These are phyloP conservation scores for Trypanosoma scelopori DNA, from an alignment of 208 protist species.

Conservation along the genomic window DNA sequence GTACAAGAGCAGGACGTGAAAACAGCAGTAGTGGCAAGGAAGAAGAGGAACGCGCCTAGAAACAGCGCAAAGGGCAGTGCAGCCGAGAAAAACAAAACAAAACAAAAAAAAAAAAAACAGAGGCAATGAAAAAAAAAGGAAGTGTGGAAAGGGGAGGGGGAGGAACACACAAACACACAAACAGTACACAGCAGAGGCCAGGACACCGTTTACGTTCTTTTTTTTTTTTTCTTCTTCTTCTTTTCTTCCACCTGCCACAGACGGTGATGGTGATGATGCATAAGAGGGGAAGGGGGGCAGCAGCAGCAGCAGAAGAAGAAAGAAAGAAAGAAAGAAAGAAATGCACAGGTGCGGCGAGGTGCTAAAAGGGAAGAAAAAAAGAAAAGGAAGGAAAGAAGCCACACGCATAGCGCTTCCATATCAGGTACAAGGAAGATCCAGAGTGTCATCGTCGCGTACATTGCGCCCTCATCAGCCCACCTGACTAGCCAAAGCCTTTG, in stretches of 20 bases:
- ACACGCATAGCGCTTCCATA: no score
- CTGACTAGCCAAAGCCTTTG: constrained; percentile 1
- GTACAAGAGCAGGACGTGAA: background rate
- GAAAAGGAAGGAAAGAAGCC: no score
- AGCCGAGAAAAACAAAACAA: background rate
- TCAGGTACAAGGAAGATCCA: background rate
- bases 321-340: constrained; percentile 6
- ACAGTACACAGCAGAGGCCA: no score
- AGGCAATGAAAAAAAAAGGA: constrained; percentile 10
- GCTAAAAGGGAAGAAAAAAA: no score
- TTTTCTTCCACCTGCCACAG: no score
- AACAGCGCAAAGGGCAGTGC: background rate
- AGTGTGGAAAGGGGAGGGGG: constrained; percentile 3
- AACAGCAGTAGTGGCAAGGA: background rate
- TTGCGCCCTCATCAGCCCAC: no score
- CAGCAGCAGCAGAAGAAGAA: constrained; percentile 3
- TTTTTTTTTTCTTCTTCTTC: no score
- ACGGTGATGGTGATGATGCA: no score
- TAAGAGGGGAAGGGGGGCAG: background rate
- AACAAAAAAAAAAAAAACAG: background rate
- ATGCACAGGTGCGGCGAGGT: background rate
- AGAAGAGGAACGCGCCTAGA: no score
- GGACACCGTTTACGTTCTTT: no score
- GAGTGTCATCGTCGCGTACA: background rate
- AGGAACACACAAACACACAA: constrained; percentile 11